Evolutionary conservation across 2,329 filamentous ascomycete species (phyloP).

Genomic region (Pseudogymnoascus sp.): DNA sequence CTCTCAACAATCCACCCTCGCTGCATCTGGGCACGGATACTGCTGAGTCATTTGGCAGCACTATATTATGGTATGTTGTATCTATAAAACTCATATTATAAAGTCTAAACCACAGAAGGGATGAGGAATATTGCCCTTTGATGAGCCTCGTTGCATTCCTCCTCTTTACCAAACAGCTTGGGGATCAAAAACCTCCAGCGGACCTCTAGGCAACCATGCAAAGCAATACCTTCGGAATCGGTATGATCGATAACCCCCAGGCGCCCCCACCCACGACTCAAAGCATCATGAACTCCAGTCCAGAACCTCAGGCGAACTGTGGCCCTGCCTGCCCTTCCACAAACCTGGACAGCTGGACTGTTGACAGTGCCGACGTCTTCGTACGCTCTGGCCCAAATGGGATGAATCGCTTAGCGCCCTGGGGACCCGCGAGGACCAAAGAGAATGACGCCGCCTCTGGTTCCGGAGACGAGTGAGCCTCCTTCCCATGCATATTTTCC

Average conservation of each 20-base stretch:
- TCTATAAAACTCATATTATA: not conserved
- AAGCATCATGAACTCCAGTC: not conserved
- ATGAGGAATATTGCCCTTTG: not conserved
- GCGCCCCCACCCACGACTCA: not conserved
- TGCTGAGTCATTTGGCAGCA: constrained; percentile 1
- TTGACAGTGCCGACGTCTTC: not conserved
- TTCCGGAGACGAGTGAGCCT: not conserved
- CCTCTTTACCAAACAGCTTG: not conserved
- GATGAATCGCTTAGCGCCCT: not conserved
- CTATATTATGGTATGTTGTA: not conserved
- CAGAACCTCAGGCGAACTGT: not conserved
- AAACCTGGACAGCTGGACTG: not conserved
- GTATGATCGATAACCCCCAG: not conserved
- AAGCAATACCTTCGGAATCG: not conserved
- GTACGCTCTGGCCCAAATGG: not conserved
- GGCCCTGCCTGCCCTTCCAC: not conserved
- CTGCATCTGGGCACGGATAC: not conserved
- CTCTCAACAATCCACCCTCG: not conserved
- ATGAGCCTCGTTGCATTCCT: not conserved
- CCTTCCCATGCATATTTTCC: not conserved
- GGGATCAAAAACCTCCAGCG: not conserved
- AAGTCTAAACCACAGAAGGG: not conserved
- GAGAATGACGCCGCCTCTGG: not conserved
- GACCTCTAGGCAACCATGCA: not conserved
- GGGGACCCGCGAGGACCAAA: not conserved